These are phyloP conservation scores for Mycena rebaudengoi DNA, from an alignment of 768 basidiomycete species.

Conservation along the genomic window DNA sequence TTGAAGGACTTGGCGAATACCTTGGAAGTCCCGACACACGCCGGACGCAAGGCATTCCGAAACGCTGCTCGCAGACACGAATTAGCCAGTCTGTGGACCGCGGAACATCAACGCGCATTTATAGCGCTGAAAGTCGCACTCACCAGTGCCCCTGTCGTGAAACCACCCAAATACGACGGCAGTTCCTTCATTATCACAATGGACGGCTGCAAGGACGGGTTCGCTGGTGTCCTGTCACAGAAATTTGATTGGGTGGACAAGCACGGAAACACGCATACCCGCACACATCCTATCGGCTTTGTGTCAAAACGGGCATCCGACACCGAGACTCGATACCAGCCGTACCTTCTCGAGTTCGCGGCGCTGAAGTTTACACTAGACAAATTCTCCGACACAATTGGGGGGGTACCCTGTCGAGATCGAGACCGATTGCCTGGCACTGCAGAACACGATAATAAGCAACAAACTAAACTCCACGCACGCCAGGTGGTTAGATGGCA, in stretches of 20 bases:
- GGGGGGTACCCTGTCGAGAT: constrained; percentile 32
- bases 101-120: constrained; percentile 34
- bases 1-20: constrained; percentile 37
- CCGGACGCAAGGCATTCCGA: constrained; percentile 1
- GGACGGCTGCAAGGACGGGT: constrained; percentile 40
- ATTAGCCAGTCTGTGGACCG: constrained; percentile 20
- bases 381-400: constrained; percentile 31
- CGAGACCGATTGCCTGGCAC: constrained; percentile 21
- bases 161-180: constrained; percentile 33
- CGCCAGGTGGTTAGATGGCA: constrained; percentile 33
- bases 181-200: constrained; percentile 39
- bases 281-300: constrained; percentile 37
- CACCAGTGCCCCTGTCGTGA: constrained; percentile 30
- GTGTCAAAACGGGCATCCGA: constrained; percentile 38
- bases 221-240: constrained; percentile 37
- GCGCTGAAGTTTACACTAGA: constrained; percentile 23
- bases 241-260: constrained; percentile 14
- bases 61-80: background rate
- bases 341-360: constrained; percentile 44
- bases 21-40: background rate
- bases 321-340: constrained; percentile 37
- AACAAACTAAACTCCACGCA: constrained; percentile 35
- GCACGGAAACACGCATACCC: constrained; percentile 22
- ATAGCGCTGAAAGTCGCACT: constrained; percentile 31
- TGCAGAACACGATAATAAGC: constrained; percentile 34